phyloP scores from a whole-genome alignment of 345 rosid genomes.

The Hypericum perforatum region DNA sequence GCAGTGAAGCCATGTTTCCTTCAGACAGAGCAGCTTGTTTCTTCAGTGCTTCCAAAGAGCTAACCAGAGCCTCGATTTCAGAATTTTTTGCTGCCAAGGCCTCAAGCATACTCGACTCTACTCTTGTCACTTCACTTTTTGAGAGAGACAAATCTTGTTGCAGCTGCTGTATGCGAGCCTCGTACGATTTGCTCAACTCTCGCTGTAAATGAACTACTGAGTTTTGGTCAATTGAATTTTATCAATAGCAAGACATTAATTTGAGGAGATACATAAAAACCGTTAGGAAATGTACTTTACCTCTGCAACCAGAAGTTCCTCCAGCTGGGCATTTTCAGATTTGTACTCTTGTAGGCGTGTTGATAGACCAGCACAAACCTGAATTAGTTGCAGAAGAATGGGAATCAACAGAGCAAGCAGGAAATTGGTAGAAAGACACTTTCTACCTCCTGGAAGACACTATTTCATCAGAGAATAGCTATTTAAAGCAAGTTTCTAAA shows the following conservation, averaged over 20 bases:
- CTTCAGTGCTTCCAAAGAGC: constrained; percentile 67
- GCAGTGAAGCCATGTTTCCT: constrained; percentile 84
- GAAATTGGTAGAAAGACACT: too few relatives aligned
- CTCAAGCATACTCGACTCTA: constrained; percentile 73
- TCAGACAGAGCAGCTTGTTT: constrained; percentile 74
- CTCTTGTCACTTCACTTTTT: constrained; percentile 65
- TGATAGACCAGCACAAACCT: constrained; percentile 96
- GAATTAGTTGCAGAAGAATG: constrained; percentile 9
- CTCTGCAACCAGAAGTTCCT: constrained; percentile 96
- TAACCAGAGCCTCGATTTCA: constrained; percentile 78
- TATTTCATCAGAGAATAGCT: too few relatives aligned
- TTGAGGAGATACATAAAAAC: background rate
- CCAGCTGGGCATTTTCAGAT: constrained; percentile 94
- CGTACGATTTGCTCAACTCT: constrained; percentile 85
- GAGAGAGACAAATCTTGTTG: constrained; percentile 71
- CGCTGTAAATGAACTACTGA: constrained; percentile 40
- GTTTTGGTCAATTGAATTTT: constrained; percentile 16
- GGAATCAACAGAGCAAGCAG: background rate
- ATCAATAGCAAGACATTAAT: constrained; percentile 2
- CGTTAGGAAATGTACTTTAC: constrained; percentile 23
- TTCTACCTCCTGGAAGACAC: too few relatives aligned
- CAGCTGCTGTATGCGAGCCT: constrained; percentile 73
- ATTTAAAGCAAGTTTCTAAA: too few relatives aligned
- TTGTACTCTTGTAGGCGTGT: constrained; percentile 96
- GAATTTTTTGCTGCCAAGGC: constrained; percentile 89